phyloP scores from a whole-genome alignment of 108 stramenopile genomes.

The Skeletonema menzelii region DNA sequence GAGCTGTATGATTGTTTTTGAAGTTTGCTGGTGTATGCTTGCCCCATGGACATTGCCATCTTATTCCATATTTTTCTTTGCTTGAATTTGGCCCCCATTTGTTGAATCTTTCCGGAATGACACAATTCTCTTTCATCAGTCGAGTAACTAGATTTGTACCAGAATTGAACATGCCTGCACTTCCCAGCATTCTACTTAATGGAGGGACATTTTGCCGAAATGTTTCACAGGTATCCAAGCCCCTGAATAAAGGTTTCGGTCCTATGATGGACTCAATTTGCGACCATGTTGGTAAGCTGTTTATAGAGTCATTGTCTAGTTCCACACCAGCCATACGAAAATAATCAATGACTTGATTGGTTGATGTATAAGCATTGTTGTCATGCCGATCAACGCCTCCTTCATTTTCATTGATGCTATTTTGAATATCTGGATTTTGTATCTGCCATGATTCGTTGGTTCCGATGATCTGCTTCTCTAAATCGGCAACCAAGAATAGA shows the following conservation, averaged over 20 bases:
- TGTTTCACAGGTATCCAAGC: conserved; percentile 52
- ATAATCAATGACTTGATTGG: conserved; percentile 22
- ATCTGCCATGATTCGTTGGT: background rate
- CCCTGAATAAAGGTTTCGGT: conserved; percentile 41
- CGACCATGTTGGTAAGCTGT: conserved; percentile 60
- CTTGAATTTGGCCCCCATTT: conserved; percentile 50
- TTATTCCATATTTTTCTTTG: conserved; percentile 66
- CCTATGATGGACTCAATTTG: conserved; percentile 63
- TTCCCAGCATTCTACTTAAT: conserved; percentile 63
- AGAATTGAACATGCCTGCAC: conserved; percentile 79
- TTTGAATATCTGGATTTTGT: background rate
- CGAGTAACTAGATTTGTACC: conserved; percentile 76
- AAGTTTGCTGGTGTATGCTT: conserved; percentile 80
- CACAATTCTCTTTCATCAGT: conserved; percentile 69
- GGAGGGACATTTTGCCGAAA: conserved; percentile 53
- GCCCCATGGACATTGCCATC: conserved; percentile 80
- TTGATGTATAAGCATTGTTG: background rate
- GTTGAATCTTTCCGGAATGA: conserved; percentile 67
- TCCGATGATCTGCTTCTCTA: background rate
- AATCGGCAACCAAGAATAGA: background rate
- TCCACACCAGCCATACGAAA: conserved; percentile 31
- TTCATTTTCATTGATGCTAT: background rate
- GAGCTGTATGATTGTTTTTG: conserved; percentile 49
- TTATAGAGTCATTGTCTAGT: conserved; percentile 17
- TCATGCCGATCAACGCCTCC: background rate